These are phyloP conservation scores for Tanacetum coccineum DNA, from an alignment of 129 eudicot species.

Conservation along the genomic window DNA sequence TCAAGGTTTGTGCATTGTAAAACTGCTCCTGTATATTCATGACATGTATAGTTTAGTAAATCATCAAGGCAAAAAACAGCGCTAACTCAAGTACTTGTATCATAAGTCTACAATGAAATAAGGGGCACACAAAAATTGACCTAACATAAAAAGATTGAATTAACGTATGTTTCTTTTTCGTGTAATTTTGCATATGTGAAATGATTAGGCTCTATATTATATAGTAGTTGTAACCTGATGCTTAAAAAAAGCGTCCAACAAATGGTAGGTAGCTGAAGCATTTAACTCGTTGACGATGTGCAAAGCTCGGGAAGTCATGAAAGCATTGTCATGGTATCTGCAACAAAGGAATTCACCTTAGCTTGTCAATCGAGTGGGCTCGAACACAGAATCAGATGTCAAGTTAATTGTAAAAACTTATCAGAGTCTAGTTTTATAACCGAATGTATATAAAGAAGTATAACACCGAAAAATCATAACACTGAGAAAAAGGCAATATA, in stretches of 20 bases:
- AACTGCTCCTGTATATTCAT: constrained; percentile 50
- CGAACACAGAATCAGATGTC: neutral
- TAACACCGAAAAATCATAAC: neutral
- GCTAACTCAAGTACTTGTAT: neutral
- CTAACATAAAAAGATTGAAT: no score
- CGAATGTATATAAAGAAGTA: neutral
- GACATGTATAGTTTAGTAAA: neutral
- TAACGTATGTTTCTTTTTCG: no score
- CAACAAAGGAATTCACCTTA: constrained; percentile 6
- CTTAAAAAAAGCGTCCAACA: constrained; percentile 65
- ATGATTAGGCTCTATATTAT: neutral
- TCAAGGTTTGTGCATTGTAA: constrained; percentile 49
- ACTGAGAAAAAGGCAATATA: neutral
- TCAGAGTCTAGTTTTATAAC: neutral
- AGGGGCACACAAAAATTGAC: no score
- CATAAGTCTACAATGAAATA: neutral
- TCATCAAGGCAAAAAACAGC: neutral
- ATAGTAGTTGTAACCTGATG: constrained; percentile 50
- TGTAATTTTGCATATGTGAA: no score
- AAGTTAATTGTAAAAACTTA: neutral
- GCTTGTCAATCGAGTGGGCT: neutral
- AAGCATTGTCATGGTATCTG: constrained; percentile 97
- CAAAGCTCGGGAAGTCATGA: constrained; percentile 69
- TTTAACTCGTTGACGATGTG: constrained; percentile 64
- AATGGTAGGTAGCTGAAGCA: constrained; percentile 56